Conservation (phyloP, 2,329 filamentous ascomycete genomes). For the Pseudogymnoascus sp. region DNA sequence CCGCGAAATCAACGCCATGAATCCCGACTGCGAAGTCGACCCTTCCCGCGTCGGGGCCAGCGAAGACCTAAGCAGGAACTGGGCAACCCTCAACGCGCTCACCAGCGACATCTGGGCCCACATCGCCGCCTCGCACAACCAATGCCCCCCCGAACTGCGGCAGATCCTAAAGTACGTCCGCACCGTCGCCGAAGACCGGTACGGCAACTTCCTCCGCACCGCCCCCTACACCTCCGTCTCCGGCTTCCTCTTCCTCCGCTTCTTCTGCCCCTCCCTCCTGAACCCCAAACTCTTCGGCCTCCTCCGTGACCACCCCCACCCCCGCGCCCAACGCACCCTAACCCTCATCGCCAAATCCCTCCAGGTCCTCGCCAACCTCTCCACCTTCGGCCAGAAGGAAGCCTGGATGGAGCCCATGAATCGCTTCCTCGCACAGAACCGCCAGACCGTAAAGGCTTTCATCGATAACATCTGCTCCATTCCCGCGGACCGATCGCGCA, state of each 20-base stretch:
- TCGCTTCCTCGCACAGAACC: slow-evolving; percentile 67
- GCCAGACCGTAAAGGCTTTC: slow-evolving; percentile 75
- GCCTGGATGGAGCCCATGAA: slow-evolving; percentile 99
- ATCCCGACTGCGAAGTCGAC: slow-evolving; percentile 92
- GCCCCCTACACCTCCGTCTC: slow-evolving; percentile 92
- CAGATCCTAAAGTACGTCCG: slow-evolving; percentile 85
- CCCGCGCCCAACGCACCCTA: slow-evolving; percentile 75
- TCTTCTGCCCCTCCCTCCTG: slow-evolving; percentile 92
- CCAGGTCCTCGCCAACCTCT: slow-evolving; percentile 84
- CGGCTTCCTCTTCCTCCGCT: slow-evolving; percentile 87
- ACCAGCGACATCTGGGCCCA: slow-evolving; percentile 81
- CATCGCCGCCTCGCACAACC: slow-evolving; percentile 66
- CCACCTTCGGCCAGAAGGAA: slow-evolving; percentile 87
- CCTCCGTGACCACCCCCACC: slow-evolving; percentile 71
- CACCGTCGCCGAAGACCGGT: slow-evolving; percentile 87
- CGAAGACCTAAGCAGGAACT: slow-evolving; percentile 76
- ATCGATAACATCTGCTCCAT: slow-evolving; percentile 83
- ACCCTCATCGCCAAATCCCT: slow-evolving; percentile 89
- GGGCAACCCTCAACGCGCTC: slow-evolving; percentile 65
- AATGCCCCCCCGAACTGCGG: slow-evolving; percentile 73
- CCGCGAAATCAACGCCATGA: slow-evolving; percentile 78
- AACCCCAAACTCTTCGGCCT: slow-evolving; percentile 92
- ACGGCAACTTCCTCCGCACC: slow-evolving; percentile 83
- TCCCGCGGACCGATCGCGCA: slow-evolving; percentile 58
- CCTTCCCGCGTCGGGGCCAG: slow-evolving; percentile 63